Conservation (phyloP, 2,329 filamentous ascomycete genomes). For the Madurella mycetomatis region DNA sequence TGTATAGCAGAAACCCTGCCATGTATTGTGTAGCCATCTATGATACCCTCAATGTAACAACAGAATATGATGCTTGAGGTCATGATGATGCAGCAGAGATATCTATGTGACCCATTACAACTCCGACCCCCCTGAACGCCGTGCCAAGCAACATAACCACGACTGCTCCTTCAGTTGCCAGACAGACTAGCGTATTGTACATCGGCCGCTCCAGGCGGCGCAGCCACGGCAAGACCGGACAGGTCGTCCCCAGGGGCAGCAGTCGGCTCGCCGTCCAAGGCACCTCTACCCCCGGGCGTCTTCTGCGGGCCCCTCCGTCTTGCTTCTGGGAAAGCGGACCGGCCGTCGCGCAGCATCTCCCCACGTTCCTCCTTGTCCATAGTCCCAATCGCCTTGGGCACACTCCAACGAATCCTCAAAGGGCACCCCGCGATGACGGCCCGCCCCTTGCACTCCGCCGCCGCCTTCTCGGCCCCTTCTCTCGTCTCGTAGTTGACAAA, state of each 20-base stretch:
- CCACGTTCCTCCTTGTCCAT: constrained; percentile 83
- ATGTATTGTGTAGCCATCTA: constrained; percentile 23
- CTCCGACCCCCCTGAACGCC: constrained; percentile 21
- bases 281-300: constrained; percentile 31
- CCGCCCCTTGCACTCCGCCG: constrained; percentile 77
- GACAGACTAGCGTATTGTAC: constrained; percentile 81
- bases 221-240: constrained; percentile 52
- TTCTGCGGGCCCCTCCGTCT: constrained; percentile 36
- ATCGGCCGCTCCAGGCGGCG: constrained; percentile 74
- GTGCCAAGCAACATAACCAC: constrained; percentile 12
- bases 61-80: constrained; percentile 15
- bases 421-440: constrained; percentile 90
- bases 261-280: constrained; percentile 23
- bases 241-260: constrained; percentile 26
- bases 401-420: constrained; percentile 84
- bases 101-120: neutral
- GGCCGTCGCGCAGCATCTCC: constrained; percentile 74
- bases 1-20: constrained; percentile 18
- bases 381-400: constrained; percentile 84
- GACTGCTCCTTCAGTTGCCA: constrained; percentile 43
- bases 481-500: constrained; percentile 92
- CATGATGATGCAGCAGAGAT: constrained; percentile 15
- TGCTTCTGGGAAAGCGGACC: constrained; percentile 51
- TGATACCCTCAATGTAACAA: constrained; percentile 29
- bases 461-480: constrained; percentile 79